These are phyloP conservation scores for Aspergillus ellipticus DNA, from an alignment of 495 filamentous ascomycete species.

Conservation along the genomic window DNA sequence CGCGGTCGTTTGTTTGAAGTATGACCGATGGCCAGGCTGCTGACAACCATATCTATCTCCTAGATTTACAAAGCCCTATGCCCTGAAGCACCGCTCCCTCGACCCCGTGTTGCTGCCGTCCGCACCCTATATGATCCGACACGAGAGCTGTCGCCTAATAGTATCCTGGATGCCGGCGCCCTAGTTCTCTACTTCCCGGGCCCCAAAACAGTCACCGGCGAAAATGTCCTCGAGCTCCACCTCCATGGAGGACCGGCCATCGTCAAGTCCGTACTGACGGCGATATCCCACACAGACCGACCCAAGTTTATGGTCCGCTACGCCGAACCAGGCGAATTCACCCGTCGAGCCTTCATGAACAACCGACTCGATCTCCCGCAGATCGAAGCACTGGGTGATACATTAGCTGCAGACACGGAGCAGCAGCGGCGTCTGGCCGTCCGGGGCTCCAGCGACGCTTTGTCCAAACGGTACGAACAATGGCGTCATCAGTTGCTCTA, in stretches of 20 bases:
- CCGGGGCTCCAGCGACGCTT: conserved; percentile 63
- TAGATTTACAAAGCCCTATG: conserved; percentile 79
- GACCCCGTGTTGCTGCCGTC: conserved; percentile 70
- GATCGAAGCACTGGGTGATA: conserved; percentile 86
- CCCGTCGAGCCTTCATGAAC: conserved; percentile 86
- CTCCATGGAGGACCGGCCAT: conserved; percentile 90
- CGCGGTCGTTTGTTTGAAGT: no score
- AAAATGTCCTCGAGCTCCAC: conserved; percentile 89
- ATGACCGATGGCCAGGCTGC: no score
- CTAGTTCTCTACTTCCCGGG: conserved; percentile 84
- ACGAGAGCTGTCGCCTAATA: conserved; percentile 28
- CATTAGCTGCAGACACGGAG: conserved; percentile 82
- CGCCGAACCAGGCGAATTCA: conserved; percentile 95
- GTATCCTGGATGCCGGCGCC: conserved; percentile 74
- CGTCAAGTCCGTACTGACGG: conserved; percentile 75
- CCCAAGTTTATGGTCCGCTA: conserved; percentile 60
- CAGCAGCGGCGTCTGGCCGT: conserved; percentile 87
- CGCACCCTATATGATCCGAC: conserved; percentile 71
- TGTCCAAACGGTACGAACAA: conserved; percentile 75
- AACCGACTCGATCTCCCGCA: conserved; percentile 83
- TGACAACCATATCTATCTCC: background rate
- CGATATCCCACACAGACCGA: conserved; percentile 55
- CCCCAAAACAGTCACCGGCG: conserved; percentile 83
- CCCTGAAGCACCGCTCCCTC: conserved; percentile 58
- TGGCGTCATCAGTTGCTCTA: conserved; percentile 78